These are phyloP conservation scores for Aquilaria sinensis DNA, from an alignment of 345 rosid genomes.

Conservation along the genomic window DNA sequence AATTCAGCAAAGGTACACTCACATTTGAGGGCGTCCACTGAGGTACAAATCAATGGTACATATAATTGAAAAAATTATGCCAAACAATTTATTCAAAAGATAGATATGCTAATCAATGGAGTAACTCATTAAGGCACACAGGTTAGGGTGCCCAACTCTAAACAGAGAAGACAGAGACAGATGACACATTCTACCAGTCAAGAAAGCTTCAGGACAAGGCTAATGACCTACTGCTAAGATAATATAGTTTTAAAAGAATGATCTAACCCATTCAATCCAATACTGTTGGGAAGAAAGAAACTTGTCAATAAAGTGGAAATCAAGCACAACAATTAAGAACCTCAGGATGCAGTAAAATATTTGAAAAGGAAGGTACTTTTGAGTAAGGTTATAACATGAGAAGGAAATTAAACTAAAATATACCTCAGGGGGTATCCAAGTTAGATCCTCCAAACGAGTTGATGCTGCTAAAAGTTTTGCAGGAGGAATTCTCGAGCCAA, in stretches of 20 bases:
- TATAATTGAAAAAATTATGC: not conserved
- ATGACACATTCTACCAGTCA: not conserved
- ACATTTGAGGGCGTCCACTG: slow-evolving; percentile 96
- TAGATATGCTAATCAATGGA: not conserved
- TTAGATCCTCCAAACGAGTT: slow-evolving; percentile 39
- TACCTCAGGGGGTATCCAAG: slow-evolving; percentile 90
- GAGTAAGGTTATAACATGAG: not conserved
- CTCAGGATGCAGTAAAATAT: not conserved
- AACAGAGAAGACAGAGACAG: too few species aligned
- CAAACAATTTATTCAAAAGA: not conserved
- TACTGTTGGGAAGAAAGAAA: not conserved
- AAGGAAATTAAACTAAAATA: slow-evolving; percentile 9
- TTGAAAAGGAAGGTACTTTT: not conserved
- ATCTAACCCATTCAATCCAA: too few species aligned
- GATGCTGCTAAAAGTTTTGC: slow-evolving; percentile 22
- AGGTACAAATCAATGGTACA: slow-evolving; percentile 4
- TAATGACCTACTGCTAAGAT: too few species aligned
- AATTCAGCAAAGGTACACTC: slow-evolving; percentile 78
- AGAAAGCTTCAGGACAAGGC: slow-evolving; percentile 3
- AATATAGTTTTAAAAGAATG: too few species aligned
- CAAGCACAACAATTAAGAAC: not conserved
- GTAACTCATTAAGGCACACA: not conserved
- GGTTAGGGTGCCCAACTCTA: too few species aligned
- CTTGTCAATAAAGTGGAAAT: not conserved
- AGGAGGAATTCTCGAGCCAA: slow-evolving; percentile 22